These are phyloP conservation scores for Sclerotinia nivalis DNA, from an alignment of 2,329 filamentous ascomycete genomes.

Conservation along the genomic window DNA sequence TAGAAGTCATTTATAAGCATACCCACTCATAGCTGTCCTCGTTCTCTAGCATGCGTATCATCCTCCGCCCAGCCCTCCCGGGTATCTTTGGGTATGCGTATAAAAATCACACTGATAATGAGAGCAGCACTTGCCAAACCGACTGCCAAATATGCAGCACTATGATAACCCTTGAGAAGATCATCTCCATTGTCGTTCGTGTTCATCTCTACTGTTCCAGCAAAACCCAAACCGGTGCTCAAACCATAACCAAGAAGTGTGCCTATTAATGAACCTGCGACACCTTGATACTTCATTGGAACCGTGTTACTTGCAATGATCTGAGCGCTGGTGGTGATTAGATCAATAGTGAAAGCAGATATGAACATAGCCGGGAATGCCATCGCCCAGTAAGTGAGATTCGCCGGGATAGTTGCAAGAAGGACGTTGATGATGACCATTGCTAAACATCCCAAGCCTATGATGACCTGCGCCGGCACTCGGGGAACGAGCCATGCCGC, in stretches of 20 bases:
- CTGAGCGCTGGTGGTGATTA: slow-evolving; percentile 53
- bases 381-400: slow-evolving; percentile 49
- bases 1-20: background rate
- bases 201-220: slow-evolving; percentile 44
- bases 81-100: slow-evolving; percentile 47
- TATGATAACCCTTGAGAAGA: slow-evolving; percentile 42
- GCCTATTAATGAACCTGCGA: slow-evolving; percentile 52
- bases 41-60: slow-evolving; percentile 9
- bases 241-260: slow-evolving; percentile 46
- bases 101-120: slow-evolving; percentile 43
- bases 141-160: slow-evolving; percentile 47
- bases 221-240: slow-evolving; percentile 48
- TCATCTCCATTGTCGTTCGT: slow-evolving; percentile 28
- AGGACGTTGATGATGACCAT: slow-evolving; percentile 41
- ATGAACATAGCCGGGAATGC: slow-evolving; percentile 46
- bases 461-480: slow-evolving; percentile 50
- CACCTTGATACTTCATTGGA: slow-evolving; percentile 48
- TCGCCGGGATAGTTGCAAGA: slow-evolving; percentile 48
- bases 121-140: slow-evolving; percentile 43
- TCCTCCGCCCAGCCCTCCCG: slow-evolving; percentile 41
- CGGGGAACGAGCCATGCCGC: slow-evolving; percentile 51
- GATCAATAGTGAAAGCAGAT: slow-evolving; percentile 48
- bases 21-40: background rate
- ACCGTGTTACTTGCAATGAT: slow-evolving; percentile 56
- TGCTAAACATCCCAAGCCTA: slow-evolving; percentile 45